Evolutionary conservation across 306 rosid species (phyloP).

Genomic region (Parietaria judaica): DNA sequence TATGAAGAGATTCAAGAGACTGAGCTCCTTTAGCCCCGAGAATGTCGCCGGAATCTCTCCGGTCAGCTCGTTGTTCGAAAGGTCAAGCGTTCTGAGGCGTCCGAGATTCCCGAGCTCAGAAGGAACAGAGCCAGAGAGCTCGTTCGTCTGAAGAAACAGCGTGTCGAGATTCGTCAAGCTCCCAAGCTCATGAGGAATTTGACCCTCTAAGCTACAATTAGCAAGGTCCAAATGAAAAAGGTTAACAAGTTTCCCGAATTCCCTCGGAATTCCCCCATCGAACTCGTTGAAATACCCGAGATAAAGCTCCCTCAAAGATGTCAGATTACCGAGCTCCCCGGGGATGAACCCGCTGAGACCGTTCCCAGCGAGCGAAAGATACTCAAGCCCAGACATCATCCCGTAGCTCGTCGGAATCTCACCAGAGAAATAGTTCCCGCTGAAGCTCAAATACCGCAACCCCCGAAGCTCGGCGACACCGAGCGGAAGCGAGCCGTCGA

Average conservation of each 20-base stretch:
- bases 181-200: constrained; percentile 71
- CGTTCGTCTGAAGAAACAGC: constrained; percentile 75
- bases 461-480: constrained; percentile 38
- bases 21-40: constrained; percentile 52
- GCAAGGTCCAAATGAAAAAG: constrained; percentile 73
- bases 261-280: constrained; percentile 63
- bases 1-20: constrained; percentile 66
- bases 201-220: constrained; percentile 61
- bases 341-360: constrained; percentile 72
- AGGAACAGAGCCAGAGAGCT: constrained; percentile 60
- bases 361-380: constrained; percentile 74
- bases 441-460: constrained; percentile 51
- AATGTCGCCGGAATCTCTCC: constrained; percentile 69
- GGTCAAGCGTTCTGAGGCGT: constrained; percentile 52
- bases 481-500: constrained; percentile 62
- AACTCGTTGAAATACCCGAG: constrained; percentile 74
- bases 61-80: constrained; percentile 65
- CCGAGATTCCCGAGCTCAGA: constrained; percentile 58
- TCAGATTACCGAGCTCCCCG: constrained; percentile 56
- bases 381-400: constrained; percentile 38
- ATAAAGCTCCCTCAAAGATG: constrained; percentile 41
- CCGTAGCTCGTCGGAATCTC: constrained; percentile 62
- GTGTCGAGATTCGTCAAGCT: constrained; percentile 59
- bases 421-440: constrained; percentile 71
- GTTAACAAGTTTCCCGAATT: constrained; percentile 51